A percentile compares a stretch with the other conserved stretches of the same genome.
phyloP scores from a whole-genome alignment of 257 asterid species.

The Jacaranda copaia region DNA sequence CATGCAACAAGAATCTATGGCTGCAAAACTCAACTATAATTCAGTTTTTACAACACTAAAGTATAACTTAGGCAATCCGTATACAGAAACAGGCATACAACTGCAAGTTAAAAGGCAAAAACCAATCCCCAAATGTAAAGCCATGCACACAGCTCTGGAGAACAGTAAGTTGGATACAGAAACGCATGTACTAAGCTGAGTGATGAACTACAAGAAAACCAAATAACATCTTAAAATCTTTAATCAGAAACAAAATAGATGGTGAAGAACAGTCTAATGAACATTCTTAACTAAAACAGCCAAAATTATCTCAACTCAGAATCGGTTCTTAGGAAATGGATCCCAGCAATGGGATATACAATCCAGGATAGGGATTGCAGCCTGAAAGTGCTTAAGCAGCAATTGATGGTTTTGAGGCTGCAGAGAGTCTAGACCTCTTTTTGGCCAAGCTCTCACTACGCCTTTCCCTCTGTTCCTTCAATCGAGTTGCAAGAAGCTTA shows the following conservation, averaged over 20 bases:
- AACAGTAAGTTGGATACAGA: not conserved
- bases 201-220: not conserved
- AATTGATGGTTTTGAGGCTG: slow-evolving; percentile 58
- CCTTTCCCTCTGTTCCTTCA: slow-evolving; percentile 84
- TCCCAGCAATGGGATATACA: not conserved
- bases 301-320: slow-evolving; percentile 45
- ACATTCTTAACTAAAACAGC: slow-evolving; percentile 24
- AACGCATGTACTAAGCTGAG: not conserved
- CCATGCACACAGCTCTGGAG: not conserved
- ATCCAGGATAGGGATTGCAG: slow-evolving; percentile 5
- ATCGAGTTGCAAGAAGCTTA: slow-evolving; percentile 69
- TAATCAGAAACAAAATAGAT: not conserved
- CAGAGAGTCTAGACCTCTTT: slow-evolving; percentile 75
- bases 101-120: too few relatives aligned
- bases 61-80: too few relatives aligned
- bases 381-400: slow-evolving; percentile 42
- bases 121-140: too few relatives aligned
- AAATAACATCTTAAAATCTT: slow-evolving; percentile 20
- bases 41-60: too few relatives aligned
- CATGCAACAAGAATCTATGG: too few relatives aligned
- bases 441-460: slow-evolving; percentile 83
- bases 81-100: too few relatives aligned
- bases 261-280: not conserved
- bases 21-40: too few relatives aligned
- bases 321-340: not conserved